Evolutionary conservation across 2,329 filamentous ascomycete genomes (phyloP).

Genomic region (Aspergillus hortae): DNA sequence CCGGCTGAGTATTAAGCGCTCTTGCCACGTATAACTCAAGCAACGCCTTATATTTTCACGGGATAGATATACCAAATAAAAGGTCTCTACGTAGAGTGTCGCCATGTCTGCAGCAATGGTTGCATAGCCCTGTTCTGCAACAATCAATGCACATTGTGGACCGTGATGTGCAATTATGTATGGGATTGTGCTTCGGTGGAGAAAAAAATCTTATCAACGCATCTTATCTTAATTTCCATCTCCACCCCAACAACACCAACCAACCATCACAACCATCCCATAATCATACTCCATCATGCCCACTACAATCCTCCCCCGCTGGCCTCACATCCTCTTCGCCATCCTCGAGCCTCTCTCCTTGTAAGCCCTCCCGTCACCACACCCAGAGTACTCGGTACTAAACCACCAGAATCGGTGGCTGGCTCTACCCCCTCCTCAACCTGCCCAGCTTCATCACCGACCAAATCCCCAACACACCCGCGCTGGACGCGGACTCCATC

Average conservation of each 20-base stretch:
- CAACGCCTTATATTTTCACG: too few species aligned
- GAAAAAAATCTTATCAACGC: too few species aligned
- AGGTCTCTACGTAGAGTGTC: too few species aligned
- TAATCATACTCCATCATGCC: slow-evolving; percentile 14
- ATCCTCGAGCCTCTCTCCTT: slow-evolving; percentile 66
- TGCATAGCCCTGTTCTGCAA: too few species aligned
- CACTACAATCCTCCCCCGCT: slow-evolving; percentile 54
- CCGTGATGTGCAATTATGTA: too few species aligned
- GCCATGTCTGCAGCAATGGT: too few species aligned
- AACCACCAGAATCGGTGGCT: slow-evolving; percentile 55
- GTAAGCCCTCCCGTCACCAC: slow-evolving; percentile 42
- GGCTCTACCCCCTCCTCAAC: slow-evolving; percentile 53
- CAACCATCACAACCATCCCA: not conserved
- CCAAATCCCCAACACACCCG: slow-evolving; percentile 50
- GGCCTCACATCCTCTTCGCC: slow-evolving; percentile 65
- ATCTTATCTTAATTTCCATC: not conserved
- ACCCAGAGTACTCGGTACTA: not conserved
- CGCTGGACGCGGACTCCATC: slow-evolving; percentile 19
- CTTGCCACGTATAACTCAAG: too few species aligned
- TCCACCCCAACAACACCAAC: not conserved
- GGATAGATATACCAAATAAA: too few species aligned
- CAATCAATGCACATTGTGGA: too few species aligned
- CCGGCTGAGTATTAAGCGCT: too few species aligned
- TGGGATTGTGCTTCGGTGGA: too few species aligned
- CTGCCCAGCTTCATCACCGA: slow-evolving; percentile 62